Base-by-base conservation (phyloP, 2,329 filamentous ascomycete species). In the Phialemoniopsis sp. region DNA sequence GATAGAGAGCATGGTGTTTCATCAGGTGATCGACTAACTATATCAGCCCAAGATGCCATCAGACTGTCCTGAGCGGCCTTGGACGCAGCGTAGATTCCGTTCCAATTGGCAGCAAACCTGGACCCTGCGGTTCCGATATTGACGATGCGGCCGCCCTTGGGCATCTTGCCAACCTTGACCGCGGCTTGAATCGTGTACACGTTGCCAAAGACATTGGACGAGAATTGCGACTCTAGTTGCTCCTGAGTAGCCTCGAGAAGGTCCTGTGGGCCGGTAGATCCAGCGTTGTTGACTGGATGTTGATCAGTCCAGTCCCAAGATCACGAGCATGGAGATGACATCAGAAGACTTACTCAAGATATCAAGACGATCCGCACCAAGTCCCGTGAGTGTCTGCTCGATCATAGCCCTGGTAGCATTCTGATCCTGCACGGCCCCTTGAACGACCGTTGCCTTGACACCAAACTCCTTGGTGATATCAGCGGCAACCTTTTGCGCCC, bases 121-220 rank as follows among this genome's bases (percentile, higher is more conserved):
- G 58, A 56, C 10, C 50, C 45, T 34, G 57, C 51, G 10, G 49
- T 52, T 29, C 56, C 52, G 18, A 60, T 49, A 40, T 63, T 64
- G 44, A 63, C 51, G 37, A 64, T 58, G 6, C 60, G 57, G 18
- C 60, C 54, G 14, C 59, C 59, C 10, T 37, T 44, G 3, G 58
- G 56, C 56, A 62, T 62, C 9, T 53, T 39, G 14, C 43, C 43
- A 9, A 36, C 47, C 17, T 38, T 37, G 17, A 55, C 42, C 8
- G 45, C 47, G 28, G 53, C 53, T 34, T 55, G 55, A 21, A 50
- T 41, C 32, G 56, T 46, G 45, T 52, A 53, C 15, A 58, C 43
- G 10, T 51, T 39, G 5, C 50, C 55, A 18, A 51, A 53, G 17
- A 57, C 41, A 32, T 58, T 58, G 31, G 46, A 45, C 21, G 40